phyloP scores from a whole-genome alignment of 345 rosid species.

The Pseudoturritis turrita region DNA sequence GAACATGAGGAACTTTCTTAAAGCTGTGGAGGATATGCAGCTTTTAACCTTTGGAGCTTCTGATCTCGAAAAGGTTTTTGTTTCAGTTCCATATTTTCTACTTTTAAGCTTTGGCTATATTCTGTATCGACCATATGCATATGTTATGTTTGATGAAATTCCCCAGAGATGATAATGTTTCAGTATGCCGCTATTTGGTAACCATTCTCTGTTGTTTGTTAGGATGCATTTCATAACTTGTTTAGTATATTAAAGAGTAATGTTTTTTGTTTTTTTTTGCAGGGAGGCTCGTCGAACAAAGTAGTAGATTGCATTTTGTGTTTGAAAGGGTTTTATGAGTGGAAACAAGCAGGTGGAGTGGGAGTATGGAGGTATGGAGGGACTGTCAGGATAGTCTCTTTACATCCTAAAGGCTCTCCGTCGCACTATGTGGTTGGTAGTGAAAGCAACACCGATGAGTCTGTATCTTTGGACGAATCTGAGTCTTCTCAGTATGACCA shows the following conservation, averaged over 20 bases:
- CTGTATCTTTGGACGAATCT: constrained; percentile 73
- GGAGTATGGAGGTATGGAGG: constrained; percentile 99
- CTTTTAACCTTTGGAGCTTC: constrained; percentile 95
- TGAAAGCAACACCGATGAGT: constrained; percentile 80
- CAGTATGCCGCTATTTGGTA: too few species aligned
- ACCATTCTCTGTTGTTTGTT: not conserved
- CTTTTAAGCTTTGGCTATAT: not conserved
- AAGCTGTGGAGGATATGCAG: constrained; percentile 89
- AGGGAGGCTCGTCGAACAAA: constrained; percentile 95
- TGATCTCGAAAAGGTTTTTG: constrained; percentile 77
- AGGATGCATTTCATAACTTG: not conserved
- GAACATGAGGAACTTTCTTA: constrained; percentile 95
- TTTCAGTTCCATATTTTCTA: not conserved
- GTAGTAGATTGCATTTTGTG: constrained; percentile 98
- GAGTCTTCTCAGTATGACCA: constrained; percentile 91
- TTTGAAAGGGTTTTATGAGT: constrained; percentile 86
- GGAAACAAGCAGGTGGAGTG: constrained; percentile 91
- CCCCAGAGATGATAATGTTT: not conserved
- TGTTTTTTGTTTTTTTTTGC: not conserved
- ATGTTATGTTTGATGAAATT: not conserved
- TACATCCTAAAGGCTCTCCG: constrained; percentile 61
- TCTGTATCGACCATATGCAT: not conserved
- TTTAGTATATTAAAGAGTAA: not conserved
- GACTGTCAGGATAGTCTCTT: constrained; percentile 76
- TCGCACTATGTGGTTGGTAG: constrained; percentile 54